Conservation (phyloP, 2,329 filamentous ascomycete genomes). For the Botrytis byssoidea region DNA sequence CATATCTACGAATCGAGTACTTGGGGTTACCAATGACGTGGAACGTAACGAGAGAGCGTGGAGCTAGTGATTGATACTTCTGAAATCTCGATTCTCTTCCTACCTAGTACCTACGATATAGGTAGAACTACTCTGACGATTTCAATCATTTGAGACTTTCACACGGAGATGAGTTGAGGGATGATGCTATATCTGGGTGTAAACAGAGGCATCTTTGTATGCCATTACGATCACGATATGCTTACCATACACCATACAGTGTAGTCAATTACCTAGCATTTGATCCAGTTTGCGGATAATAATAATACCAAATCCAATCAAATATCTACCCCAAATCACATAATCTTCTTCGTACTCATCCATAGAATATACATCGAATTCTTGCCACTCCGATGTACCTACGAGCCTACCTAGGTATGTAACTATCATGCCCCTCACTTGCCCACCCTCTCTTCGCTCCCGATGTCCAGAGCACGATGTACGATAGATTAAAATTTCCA, state of each 20-base stretch:
- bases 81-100: background rate
- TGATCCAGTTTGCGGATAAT: background rate
- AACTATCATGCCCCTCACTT: background rate
- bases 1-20: background rate
- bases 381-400: background rate
- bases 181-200: no score
- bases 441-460: background rate
- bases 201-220: background rate
- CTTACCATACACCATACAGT: background rate
- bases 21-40: background rate
- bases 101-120: background rate
- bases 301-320: background rate
- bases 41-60: background rate
- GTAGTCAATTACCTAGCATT: fast-evolving
- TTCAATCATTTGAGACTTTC: background rate
- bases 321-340: background rate
- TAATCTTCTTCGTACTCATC: background rate
- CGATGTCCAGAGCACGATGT: background rate
- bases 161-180: background rate
- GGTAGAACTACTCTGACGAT: background rate
- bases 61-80: background rate
- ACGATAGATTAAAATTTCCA: background rate
- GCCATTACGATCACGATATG: background rate
- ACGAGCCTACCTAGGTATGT: background rate
- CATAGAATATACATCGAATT: background rate